phyloP scores from a whole-genome alignment of 2,329 filamentous ascomycete species.

The Penicillium sumatraense region DNA sequence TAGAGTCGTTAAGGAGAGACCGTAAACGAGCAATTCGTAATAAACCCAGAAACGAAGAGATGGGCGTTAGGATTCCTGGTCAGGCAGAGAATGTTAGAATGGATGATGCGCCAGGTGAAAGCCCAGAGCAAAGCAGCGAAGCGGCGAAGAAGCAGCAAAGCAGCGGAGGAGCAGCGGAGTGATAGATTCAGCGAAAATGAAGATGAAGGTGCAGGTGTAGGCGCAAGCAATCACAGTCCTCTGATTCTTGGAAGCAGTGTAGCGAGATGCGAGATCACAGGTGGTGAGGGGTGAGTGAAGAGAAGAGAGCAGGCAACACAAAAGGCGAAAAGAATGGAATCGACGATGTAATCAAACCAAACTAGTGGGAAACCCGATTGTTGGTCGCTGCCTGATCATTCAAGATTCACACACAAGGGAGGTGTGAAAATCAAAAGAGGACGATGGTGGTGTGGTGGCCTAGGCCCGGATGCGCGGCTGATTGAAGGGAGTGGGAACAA shows the following conservation, averaged over 20 bases:
- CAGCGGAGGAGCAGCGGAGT: neutral
- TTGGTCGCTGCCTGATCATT: too few species aligned
- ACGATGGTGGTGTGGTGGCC: too few species aligned
- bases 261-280: neutral
- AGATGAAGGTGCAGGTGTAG: neutral
- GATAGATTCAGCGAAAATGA: neutral
- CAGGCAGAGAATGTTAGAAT: constrained; percentile 19
- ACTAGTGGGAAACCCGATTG: too few species aligned
- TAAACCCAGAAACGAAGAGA: constrained; percentile 30
- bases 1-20: constrained; percentile 48
- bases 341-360: too few species aligned
- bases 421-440: too few species aligned
- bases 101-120: constrained; percentile 13
- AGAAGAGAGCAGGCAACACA: neutral
- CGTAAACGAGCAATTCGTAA: constrained; percentile 38
- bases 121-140: constrained; percentile 20
- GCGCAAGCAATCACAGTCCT: too few species aligned
- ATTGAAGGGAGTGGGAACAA: neutral
- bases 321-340: neutral
- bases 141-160: constrained; percentile 6
- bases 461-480: neutral
- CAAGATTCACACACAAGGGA: too few species aligned
- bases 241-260: neutral
- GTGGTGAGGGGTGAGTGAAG: neutral
- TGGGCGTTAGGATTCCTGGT: constrained; percentile 33